Evolutionary conservation across 2,329 filamentous ascomycete species (phyloP), one percentile per base, ranked within the genome.

Genomic region (Pyrenochaeta sp.): DNA sequence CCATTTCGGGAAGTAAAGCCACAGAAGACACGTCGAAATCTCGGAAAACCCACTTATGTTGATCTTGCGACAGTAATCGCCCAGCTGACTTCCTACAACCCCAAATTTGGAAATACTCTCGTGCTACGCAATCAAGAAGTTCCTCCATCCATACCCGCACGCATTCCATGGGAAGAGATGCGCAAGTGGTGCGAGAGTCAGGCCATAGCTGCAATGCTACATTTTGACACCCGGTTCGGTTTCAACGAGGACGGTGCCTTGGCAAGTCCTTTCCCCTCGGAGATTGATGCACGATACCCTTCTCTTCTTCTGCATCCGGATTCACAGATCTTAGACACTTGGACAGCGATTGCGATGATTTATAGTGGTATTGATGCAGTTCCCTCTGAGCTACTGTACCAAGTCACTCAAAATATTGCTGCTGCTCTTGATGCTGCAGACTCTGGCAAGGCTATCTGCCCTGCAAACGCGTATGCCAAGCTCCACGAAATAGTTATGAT

Each of bases 201-300:
- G 10, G 71, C 76, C n/a, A 56, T 73, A 2, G 63, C 73, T 4
- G 68, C 67, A 1, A 35, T 78, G 12, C 53, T 77, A 6, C 69
- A 70, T 49, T 52, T 77, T 1, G 70, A 74, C 44, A 58, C 61
- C 3, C 56, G 56, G 7, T 63, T 65, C 7, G 51, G 56, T 2
- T 45, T 61, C 1, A 27, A 4, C 23, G 32, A 44, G 3, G 17
- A 58, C 7, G 56, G 66, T 15, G 45, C 76, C 1, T 43, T 78
- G 1, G 35, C 57, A 1, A 46, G 46, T 2, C 66, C 71, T 0
- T 77, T 74, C 32, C 58, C 60, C 11, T 61, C 64, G 1, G 2
- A 33, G 6, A 43, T 55, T 1, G 60, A 67, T 23, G 36, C 42
- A 4, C 64, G 75, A n/a, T 77, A 71, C 45, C 72, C 75, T 6